Percentiles rank a stretch among this genome's conserved stretches.
Evolutionary conservation across 352 stramenopile genomes (phyloP).

Genomic region (Globisporangium cylindrosporum): DNA sequence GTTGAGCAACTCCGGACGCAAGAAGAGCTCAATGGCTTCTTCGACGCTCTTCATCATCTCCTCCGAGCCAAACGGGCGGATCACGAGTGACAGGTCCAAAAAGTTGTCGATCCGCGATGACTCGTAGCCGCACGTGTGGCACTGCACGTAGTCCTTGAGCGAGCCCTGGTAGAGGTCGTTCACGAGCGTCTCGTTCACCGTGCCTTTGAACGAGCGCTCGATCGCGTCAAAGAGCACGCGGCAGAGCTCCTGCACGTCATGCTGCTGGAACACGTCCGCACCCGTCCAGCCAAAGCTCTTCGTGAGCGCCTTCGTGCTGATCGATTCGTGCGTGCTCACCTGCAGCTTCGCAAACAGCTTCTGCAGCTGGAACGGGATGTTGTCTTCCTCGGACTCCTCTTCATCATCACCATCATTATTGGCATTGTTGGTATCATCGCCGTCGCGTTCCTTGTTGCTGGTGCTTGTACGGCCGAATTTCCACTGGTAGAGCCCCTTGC

Average conservation of each 20-base stretch:
- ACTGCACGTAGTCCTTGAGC: conserved; percentile 90
- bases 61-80: conserved; percentile 83
- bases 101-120: conserved; percentile 86
- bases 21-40: conserved; percentile 86
- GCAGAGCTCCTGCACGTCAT: conserved; percentile 91
- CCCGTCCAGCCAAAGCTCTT: conserved; percentile 92
- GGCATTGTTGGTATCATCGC: conserved; percentile 1
- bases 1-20: conserved; percentile 83
- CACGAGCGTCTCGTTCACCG: conserved; percentile 82
- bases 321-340: conserved; percentile 60
- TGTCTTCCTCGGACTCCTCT: conserved; percentile 63
- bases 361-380: conserved; percentile 89
- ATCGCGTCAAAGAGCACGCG: conserved; percentile 90
- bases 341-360: conserved; percentile 91
- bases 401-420: conserved; percentile 36
- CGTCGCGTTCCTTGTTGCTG: not conserved
- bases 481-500: conserved; percentile 79
- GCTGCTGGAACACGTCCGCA: conserved; percentile 87
- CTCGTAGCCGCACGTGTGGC: conserved; percentile 79
- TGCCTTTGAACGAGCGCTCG: conserved; percentile 86
- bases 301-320: conserved; percentile 83
- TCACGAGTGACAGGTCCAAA: conserved; percentile 88
- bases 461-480: conserved; percentile 20
- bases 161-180: conserved; percentile 84
- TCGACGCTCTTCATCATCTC: conserved; percentile 84